These are phyloP conservation scores for Leishmania major DNA, from an alignment of 208 protist genomes.

Conservation along the genomic window DNA sequence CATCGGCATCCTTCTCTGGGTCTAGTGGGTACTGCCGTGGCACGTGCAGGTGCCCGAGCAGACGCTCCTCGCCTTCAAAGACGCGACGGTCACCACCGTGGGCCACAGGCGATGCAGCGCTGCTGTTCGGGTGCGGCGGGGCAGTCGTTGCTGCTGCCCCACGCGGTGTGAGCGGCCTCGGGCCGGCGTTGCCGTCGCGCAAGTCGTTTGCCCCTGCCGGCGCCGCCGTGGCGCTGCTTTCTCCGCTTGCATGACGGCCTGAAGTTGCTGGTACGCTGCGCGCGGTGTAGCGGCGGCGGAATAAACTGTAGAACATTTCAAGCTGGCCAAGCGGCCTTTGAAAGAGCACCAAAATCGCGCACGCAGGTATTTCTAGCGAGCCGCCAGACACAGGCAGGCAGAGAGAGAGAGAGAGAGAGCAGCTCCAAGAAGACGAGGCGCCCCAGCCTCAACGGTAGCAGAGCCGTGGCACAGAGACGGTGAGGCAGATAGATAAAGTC, in stretches of 20 bases:
- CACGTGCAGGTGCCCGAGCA: slow-evolving; percentile 18
- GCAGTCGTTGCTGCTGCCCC: background rate
- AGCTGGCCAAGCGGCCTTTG: background rate
- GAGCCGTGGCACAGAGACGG: background rate
- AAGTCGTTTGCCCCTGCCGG: background rate
- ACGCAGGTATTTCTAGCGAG: background rate
- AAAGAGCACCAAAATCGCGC: background rate
- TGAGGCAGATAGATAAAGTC: background rate
- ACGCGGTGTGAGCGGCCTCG: background rate
- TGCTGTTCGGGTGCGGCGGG: background rate
- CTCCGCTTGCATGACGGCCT: background rate
- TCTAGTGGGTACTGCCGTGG: slow-evolving; percentile 29
- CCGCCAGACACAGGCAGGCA: background rate
- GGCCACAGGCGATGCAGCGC: background rate
- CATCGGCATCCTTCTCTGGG: slow-evolving; percentile 27
- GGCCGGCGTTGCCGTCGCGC: background rate
- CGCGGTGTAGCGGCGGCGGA: slow-evolving; percentile 7
- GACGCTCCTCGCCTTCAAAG: slow-evolving; percentile 31
- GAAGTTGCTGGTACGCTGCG: slow-evolving; percentile 1
- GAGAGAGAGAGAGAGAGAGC: background rate
- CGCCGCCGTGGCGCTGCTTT: background rate
- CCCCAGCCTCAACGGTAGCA: background rate
- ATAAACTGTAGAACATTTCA: slow-evolving; percentile 28
- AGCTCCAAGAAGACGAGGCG: background rate
- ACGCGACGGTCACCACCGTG: slow-evolving; percentile 21